phyloP scores from a whole-genome alignment of 345 rosid genomes.

The Reutealis trisperma region DNA sequence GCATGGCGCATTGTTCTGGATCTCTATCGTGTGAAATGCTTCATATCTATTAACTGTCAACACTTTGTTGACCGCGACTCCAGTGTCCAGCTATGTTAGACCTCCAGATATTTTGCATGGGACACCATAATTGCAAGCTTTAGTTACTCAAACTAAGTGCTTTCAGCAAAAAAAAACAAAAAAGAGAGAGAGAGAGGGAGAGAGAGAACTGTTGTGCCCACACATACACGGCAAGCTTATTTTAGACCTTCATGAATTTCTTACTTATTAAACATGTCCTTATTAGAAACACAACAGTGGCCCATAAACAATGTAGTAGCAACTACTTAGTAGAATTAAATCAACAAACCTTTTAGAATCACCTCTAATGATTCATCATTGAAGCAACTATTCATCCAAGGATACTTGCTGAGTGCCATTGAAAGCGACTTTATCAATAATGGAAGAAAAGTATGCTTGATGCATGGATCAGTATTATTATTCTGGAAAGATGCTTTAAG shows the following conservation, averaged over 20 bases:
- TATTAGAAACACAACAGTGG: background rate
- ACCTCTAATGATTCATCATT: slow-evolving; percentile 71
- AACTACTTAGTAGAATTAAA: slow-evolving; percentile 7
- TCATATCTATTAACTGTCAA: background rate
- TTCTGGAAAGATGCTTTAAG: slow-evolving; percentile 72
- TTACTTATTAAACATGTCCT: background rate
- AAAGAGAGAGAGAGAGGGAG: no score
- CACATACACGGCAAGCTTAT: background rate
- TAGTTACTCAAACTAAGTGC: background rate
- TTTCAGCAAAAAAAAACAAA: background rate
- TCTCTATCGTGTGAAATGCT: background rate
- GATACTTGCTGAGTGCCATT: slow-evolving; percentile 74
- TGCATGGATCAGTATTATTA: slow-evolving; percentile 56
- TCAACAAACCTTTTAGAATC: slow-evolving; percentile 62
- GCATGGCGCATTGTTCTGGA: background rate
- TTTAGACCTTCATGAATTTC: background rate
- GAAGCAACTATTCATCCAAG: slow-evolving; percentile 85
- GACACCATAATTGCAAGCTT: background rate
- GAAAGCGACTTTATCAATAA: slow-evolving; percentile 80
- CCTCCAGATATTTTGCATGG: background rate
- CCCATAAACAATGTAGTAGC: background rate
- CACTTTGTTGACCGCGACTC: background rate
- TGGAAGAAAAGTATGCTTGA: slow-evolving; percentile 90
- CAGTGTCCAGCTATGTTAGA: background rate
- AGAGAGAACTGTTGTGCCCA: background rate